Conservation (phyloP, 495 filamentous ascomycete genomes). For the Aspergillus sclerotioniger region DNA sequence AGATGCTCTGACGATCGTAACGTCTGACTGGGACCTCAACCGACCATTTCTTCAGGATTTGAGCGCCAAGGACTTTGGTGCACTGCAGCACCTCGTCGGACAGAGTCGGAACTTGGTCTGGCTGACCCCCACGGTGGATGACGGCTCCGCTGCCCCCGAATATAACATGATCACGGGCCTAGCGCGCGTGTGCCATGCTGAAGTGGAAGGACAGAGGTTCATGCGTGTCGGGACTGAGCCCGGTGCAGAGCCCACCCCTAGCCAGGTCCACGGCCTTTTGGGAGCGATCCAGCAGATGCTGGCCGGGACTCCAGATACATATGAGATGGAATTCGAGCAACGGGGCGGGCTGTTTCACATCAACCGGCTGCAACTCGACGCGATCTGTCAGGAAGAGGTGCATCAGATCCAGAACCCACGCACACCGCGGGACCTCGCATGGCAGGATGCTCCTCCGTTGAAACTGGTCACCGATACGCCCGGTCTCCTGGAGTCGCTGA, state of each 20-base stretch:
- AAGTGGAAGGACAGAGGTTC: not conserved
- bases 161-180: slow-evolving; percentile 1
- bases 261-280: too few species aligned
- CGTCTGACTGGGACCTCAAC: not conserved
- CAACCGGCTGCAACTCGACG: too few species aligned
- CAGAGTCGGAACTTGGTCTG: not conserved
- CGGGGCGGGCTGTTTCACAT: too few species aligned
- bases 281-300: too few species aligned
- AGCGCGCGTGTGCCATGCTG: not conserved
- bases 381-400: not conserved
- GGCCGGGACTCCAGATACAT: too few species aligned
- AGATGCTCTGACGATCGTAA: not conserved
- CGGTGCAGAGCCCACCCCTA: not conserved
- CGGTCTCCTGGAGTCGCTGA: not conserved
- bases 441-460: too few species aligned
- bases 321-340: too few species aligned
- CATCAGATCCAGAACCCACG: too few species aligned
- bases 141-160: not conserved
- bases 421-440: too few species aligned
- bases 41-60: not conserved
- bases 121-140: not conserved
- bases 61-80: not conserved
- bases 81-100: not conserved
- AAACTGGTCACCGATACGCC: not conserved
- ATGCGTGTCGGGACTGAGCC: not conserved